A percentile compares a stretch with the other conserved stretches of the same genome.
These are phyloP conservation scores for Hypoxylon sp. DNA, from an alignment of 2,329 filamentous ascomycete species.

Conservation along the genomic window DNA sequence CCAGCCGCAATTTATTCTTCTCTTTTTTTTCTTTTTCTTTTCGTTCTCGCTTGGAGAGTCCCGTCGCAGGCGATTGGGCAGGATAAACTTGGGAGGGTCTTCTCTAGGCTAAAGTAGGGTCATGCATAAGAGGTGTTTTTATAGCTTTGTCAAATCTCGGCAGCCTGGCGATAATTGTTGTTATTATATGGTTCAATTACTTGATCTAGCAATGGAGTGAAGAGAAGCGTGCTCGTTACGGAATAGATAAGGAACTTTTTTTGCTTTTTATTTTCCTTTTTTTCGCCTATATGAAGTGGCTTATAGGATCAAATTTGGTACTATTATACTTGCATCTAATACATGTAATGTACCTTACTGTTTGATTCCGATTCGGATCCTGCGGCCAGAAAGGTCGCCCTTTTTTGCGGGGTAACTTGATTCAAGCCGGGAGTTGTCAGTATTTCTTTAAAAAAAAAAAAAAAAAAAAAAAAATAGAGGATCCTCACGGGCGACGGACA, in stretches of 20 bases:
- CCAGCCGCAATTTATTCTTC: slow-evolving; percentile 31
- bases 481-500: slow-evolving; percentile 33
- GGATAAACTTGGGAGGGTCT: slow-evolving; percentile 49
- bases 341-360: neutral
- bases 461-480: too few relatives aligned
- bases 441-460: too few relatives aligned
- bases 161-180: slow-evolving; percentile 35
- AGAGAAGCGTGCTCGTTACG: neutral
- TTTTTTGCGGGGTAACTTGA: slow-evolving; percentile 35
- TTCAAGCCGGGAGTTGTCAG: slow-evolving; percentile 31
- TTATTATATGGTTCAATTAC: too few relatives aligned
- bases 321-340: neutral
- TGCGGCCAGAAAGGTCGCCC: too few relatives aligned
- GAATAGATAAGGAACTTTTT: neutral
- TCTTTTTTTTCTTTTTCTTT: slow-evolving; percentile 3
- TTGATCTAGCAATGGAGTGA: neutral
- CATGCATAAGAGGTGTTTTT: slow-evolving; percentile 41
- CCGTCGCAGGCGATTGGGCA: slow-evolving; percentile 45
- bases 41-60: too few relatives aligned
- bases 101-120: slow-evolving; percentile 54
- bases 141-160: slow-evolving; percentile 42
- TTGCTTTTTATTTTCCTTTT: neutral
- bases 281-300: too few relatives aligned
- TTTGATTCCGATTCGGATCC: slow-evolving; percentile 30
- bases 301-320: too few relatives aligned